Evolutionary conservation across 2,329 filamentous ascomycete genomes (phyloP).

Genomic region (Myriosclerotinia scirpicola): DNA sequence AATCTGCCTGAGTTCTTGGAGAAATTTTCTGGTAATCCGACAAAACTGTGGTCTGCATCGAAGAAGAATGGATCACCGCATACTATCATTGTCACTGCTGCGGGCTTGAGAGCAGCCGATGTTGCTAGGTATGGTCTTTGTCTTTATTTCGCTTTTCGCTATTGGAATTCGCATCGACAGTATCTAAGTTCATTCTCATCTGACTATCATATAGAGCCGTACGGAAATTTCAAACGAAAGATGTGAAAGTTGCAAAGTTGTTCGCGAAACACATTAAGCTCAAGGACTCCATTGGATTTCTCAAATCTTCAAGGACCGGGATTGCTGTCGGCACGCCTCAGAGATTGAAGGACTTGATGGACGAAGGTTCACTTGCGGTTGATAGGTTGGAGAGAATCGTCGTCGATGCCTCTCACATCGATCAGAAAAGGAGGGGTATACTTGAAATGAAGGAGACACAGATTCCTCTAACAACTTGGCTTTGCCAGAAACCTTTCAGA

Average conservation of each 20-base stretch:
- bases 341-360: slow-evolving; percentile 76
- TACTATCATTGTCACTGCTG: slow-evolving; percentile 83
- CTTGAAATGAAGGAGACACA: slow-evolving; percentile 95
- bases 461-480: slow-evolving; percentile 72
- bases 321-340: slow-evolving; percentile 90
- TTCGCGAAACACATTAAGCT: slow-evolving; percentile 99
- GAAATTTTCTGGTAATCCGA: slow-evolving; percentile 56
- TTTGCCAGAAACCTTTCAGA: slow-evolving; percentile 70
- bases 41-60: slow-evolving; percentile 60
- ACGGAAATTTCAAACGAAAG: slow-evolving; percentile 76
- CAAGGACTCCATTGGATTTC: slow-evolving; percentile 76
- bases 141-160: not conserved
- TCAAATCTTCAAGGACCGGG: slow-evolving; percentile 69
- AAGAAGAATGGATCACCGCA: slow-evolving; percentile 74
- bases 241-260: slow-evolving; percentile 79
- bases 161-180: not conserved
- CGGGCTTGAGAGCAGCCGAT: slow-evolving; percentile 83
- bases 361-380: slow-evolving; percentile 72
- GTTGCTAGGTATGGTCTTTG: slow-evolving; percentile 61
- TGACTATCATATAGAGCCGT: slow-evolving; percentile 55
- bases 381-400: slow-evolving; percentile 75
- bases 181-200: slow-evolving; percentile 2
- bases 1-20: slow-evolving; percentile 81
- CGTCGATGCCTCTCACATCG: slow-evolving; percentile 88
- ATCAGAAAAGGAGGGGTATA: slow-evolving; percentile 90